A percentile compares a stretch with the other conserved stretches of the same genome.
Evolutionary conservation across 208 protist species (phyloP).

Genomic region (Herpetomonas samuelpessoai): DNA sequence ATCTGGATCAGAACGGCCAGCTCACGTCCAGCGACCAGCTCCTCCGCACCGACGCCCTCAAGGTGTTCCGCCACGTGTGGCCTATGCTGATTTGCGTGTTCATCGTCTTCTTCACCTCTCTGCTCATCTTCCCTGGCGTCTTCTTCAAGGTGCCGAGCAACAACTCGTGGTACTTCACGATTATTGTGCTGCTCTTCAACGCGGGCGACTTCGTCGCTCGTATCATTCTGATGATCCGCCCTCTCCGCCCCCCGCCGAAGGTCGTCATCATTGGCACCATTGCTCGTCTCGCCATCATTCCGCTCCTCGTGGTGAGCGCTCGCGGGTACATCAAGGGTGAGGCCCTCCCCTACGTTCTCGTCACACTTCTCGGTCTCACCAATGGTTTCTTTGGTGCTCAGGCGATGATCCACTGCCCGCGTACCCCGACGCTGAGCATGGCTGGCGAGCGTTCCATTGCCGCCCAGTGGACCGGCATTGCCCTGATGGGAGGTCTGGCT

Average conservation of each 20-base stretch:
- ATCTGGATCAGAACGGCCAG: conserved; percentile 45
- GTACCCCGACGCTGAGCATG: conserved; percentile 32
- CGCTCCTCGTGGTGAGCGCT: conserved; percentile 61
- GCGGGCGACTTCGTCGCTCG: conserved; percentile 54
- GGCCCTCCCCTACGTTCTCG: conserved; percentile 52
- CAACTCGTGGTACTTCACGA: conserved; percentile 53
- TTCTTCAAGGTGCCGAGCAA: conserved; percentile 35
- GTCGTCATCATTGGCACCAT: conserved; percentile 46
- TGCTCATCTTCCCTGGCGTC: conserved; percentile 74
- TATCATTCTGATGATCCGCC: conserved; percentile 36
- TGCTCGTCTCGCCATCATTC: conserved; percentile 46
- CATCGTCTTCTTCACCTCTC: conserved; percentile 53
- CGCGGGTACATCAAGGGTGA: conserved; percentile 35
- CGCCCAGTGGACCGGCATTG: conserved; percentile 35
- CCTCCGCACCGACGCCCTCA: conserved; percentile 28
- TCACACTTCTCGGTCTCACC: conserved; percentile 44
- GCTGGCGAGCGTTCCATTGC: conserved; percentile 68
- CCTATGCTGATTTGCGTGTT: conserved; percentile 74
- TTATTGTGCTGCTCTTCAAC: conserved; percentile 65
- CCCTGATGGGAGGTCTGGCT: conserved; percentile 53
- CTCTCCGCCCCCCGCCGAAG: conserved; percentile 40
- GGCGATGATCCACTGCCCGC: conserved; percentile 62
- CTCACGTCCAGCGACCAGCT: conserved; percentile 63
- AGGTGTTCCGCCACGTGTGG: conserved; percentile 54
- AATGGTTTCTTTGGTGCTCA: conserved; percentile 80